Base-by-base conservation (phyloP, 2,329 filamentous ascomycete species). In the Drechslerella coelobrocha region DNA sequence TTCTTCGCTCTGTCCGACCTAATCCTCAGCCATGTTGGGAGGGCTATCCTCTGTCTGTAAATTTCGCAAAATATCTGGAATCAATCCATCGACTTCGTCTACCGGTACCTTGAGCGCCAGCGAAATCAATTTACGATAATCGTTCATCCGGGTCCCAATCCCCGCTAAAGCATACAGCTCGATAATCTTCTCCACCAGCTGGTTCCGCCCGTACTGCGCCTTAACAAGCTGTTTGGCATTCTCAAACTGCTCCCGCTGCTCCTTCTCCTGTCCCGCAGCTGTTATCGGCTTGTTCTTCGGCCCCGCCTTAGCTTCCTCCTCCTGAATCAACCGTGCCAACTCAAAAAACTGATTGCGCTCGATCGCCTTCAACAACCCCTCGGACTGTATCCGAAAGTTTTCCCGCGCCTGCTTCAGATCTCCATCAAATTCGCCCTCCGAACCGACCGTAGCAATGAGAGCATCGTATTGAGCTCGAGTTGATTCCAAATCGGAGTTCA, bases 401-500 rank as follows among this genome's bases (percentile, higher is more conserved):
- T 72, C 68, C 21, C 61, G 50, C 3, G 68, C 54, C 9, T 61
- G 26, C 39, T 66, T 47, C 5, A 72, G 61, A 61, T 69, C 73
- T 45, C 23, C 59, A 34, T 75, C 72, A 69, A 75, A 74, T n/a
- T 61, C 62, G 9, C 29, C 57, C 21, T 74, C 72, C 12, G 69
- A 72, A 21, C 74, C 75, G 29, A 75, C 73, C 2, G 73, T 72
- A n/a, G 73, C 72, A 17, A 75, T 54, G 9, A 73, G 71, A 29
- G 74, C 74, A n/a, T 75, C 73, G 1, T 74, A 74, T 19, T 73
- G 73, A 34, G 69, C 72, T 34, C 74, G 68, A 1, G 72, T 74
- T 14, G 69, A 66, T 52, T 76, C 73, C 8, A 76, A 72, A 76
- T 93, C 90, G 29, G 84, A 82, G 72, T 89, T 85, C 0, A 89